Conservation (phyloP, 2,329 filamentous ascomycete genomes). For the Sporothrix phasma region DNA sequence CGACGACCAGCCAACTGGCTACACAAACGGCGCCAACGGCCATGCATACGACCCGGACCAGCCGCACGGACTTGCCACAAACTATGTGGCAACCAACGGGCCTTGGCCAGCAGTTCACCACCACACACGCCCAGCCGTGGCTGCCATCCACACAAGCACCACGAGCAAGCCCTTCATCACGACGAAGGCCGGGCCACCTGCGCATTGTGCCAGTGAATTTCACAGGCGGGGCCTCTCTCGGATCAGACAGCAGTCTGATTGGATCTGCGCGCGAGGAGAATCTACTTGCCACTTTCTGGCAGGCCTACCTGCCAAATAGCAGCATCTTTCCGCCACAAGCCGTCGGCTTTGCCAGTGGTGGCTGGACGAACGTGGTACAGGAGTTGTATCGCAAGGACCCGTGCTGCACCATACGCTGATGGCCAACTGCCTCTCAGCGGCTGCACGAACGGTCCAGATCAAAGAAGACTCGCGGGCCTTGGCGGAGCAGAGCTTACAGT, state of each 20-base stretch:
- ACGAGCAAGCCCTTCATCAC: background rate
- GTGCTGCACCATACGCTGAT: slow-evolving; percentile 18
- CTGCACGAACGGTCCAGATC: slow-evolving; percentile 8
- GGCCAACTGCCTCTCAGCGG: slow-evolving; percentile 17
- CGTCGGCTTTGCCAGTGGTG: slow-evolving; percentile 15
- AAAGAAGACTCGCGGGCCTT: slow-evolving; percentile 11
- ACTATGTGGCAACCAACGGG: background rate
- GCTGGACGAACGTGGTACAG: slow-evolving; percentile 20
- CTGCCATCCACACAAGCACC: background rate
- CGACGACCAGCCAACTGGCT: background rate
- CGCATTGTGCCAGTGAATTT: slow-evolving; percentile 11
- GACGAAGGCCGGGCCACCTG: slow-evolving; percentile 3
- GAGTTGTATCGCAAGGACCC: slow-evolving; percentile 17
- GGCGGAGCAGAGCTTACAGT: slow-evolving; percentile 17
- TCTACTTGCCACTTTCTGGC: slow-evolving; percentile 18
- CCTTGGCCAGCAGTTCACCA: background rate
- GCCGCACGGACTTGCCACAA: background rate
- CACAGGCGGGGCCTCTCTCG: background rate
- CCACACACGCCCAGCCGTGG: background rate
- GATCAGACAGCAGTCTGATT: slow-evolving; percentile 11
- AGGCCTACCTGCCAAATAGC: slow-evolving; percentile 19
- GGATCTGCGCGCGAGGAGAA: slow-evolving; percentile 13
- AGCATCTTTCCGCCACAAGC: slow-evolving; percentile 13
- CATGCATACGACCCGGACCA: background rate
- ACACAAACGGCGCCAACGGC: background rate